Evolutionary conservation across 2,329 filamentous ascomycete genomes (phyloP).

Genomic region (Pseudogymnoascus sp.): DNA sequence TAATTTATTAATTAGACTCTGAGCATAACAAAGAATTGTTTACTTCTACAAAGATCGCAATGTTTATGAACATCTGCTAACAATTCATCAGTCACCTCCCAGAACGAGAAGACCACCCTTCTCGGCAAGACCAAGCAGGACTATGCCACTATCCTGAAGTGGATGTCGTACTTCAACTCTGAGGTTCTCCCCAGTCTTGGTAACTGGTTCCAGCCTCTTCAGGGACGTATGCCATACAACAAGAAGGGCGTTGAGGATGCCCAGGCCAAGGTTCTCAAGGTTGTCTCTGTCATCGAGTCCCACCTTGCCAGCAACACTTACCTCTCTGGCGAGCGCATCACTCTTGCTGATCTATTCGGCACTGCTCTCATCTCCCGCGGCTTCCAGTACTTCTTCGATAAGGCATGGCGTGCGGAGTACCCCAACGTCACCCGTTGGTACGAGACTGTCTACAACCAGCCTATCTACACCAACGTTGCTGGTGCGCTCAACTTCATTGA

Average conservation of each 20-base stretch:
- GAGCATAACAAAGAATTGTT: conserved; percentile 37
- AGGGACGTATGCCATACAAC: conserved; percentile 82
- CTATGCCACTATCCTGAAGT: conserved; percentile 95
- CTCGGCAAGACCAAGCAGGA: conserved; percentile 99
- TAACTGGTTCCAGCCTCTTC: conserved; percentile 78
- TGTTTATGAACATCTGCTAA: conserved; percentile 16
- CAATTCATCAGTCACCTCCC: conserved; percentile 70
- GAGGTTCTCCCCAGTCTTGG: conserved; percentile 70
- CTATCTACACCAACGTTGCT: conserved; percentile 76
- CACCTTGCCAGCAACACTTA: conserved; percentile 91
- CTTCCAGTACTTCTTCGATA: conserved; percentile 92
- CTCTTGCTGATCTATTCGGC: conserved; percentile 87
- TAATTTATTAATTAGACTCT: conserved; percentile 67
- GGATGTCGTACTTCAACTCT: conserved; percentile 93
- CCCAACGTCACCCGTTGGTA: conserved; percentile 90
- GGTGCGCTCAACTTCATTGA: conserved; percentile 72
- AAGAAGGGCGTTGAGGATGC: conserved; percentile 91
- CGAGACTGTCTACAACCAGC: conserved; percentile 86
- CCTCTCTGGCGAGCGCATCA: conserved; percentile 95
- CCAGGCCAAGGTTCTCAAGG: conserved; percentile 60
- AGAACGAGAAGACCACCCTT: conserved; percentile 99
- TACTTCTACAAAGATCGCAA: conserved; percentile 13
- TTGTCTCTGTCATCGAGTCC: conserved; percentile 66
- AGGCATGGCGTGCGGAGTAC: conserved; percentile 74
- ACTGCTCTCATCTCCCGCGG: conserved; percentile 72